Percentiles rank a stretch among this genome's conserved stretches.
These are phyloP conservation scores for Coemansia reversa DNA, from an alignment of 192 early-diverging fungal genomes.

Conservation along the genomic window DNA sequence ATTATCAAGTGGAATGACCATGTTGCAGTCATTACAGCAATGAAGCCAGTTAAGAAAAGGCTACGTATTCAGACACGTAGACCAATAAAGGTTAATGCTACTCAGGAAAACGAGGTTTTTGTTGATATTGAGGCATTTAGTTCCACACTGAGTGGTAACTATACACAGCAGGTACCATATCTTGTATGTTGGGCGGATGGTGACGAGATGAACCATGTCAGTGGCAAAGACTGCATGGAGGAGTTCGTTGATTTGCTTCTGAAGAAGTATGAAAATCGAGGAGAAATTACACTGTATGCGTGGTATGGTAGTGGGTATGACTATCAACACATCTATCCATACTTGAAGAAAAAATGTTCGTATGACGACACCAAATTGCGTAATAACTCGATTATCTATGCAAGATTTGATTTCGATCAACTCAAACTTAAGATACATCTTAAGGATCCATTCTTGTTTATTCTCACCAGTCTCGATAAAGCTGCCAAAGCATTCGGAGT, in stretches of 20 bases:
- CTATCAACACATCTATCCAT: constrained; percentile 3
- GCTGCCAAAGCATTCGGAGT: not conserved
- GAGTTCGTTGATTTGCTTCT: not conserved
- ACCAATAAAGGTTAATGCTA: not conserved
- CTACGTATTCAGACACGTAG: too few relatives aligned
- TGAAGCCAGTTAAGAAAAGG: constrained; percentile 1
- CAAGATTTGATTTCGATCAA: not conserved
- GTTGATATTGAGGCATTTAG: not conserved
- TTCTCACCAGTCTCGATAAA: constrained; percentile 5
- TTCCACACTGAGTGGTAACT: not conserved
- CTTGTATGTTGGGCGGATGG: constrained; percentile 1
- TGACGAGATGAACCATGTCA: not conserved
- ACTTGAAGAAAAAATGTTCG: not conserved
- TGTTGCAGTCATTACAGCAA: not conserved
- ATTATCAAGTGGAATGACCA: constrained; percentile 4
- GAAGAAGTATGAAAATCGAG: too few relatives aligned
- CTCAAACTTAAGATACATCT: not conserved
- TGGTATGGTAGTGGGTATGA: constrained; percentile 3
- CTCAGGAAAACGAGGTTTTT: not conserved
- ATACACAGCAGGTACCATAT: constrained; percentile 1
- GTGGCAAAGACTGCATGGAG: not conserved
- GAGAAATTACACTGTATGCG: not conserved
- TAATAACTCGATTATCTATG: constrained; percentile 3
- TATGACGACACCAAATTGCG: not conserved
- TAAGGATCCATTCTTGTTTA: not conserved